phyloP scores from a whole-genome alignment of 2,329 filamentous ascomycete species.

The Botrytis pseudocinerea region DNA sequence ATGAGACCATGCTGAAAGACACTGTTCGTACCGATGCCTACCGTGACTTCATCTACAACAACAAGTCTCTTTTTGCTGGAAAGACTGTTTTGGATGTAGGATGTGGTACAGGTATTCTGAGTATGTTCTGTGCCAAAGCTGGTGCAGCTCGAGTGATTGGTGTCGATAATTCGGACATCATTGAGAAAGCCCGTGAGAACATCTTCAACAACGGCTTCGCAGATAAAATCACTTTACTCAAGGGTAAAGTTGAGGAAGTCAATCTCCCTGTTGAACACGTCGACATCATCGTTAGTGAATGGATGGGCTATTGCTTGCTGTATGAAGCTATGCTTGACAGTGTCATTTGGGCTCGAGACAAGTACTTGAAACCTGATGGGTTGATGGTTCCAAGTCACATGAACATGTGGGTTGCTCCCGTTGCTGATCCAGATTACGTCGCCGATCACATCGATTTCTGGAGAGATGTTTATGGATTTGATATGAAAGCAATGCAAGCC shows the following conservation, averaged over 20 bases:
- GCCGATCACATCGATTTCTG: slow-evolving; percentile 80
- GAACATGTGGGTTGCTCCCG: slow-evolving; percentile 78
- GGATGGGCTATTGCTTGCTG: slow-evolving; percentile 94
- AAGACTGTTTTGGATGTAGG: slow-evolving; percentile 91
- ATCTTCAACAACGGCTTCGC: slow-evolving; percentile 77
- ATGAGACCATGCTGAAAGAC: slow-evolving; percentile 96
- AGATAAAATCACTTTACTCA: slow-evolving; percentile 73
- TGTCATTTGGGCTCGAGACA: slow-evolving; percentile 83
- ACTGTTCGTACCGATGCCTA: slow-evolving; percentile 85
- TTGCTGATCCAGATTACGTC: slow-evolving; percentile 75
- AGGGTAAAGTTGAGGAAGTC: slow-evolving; percentile 87
- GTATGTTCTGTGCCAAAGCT: slow-evolving; percentile 91
- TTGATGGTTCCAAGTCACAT: slow-evolving; percentile 85
- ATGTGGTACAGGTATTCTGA: slow-evolving; percentile 83
- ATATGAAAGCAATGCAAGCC: slow-evolving; percentile 87
- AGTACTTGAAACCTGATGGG: slow-evolving; percentile 76
- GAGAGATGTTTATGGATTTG: slow-evolving; percentile 91
- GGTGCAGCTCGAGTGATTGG: slow-evolving; percentile 85
- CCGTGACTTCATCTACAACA: slow-evolving; percentile 90
- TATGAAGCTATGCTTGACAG: slow-evolving; percentile 97
- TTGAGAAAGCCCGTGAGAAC: slow-evolving; percentile 82
- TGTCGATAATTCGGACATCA: slow-evolving; percentile 90
- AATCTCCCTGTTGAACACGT: slow-evolving; percentile 74
- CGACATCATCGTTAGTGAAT: slow-evolving; percentile 94
- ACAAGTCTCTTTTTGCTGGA: slow-evolving; percentile 82